Evolutionary conservation across 306 rosid genomes (phyloP).

Genomic region (Styphnolobium japonicum): DNA sequence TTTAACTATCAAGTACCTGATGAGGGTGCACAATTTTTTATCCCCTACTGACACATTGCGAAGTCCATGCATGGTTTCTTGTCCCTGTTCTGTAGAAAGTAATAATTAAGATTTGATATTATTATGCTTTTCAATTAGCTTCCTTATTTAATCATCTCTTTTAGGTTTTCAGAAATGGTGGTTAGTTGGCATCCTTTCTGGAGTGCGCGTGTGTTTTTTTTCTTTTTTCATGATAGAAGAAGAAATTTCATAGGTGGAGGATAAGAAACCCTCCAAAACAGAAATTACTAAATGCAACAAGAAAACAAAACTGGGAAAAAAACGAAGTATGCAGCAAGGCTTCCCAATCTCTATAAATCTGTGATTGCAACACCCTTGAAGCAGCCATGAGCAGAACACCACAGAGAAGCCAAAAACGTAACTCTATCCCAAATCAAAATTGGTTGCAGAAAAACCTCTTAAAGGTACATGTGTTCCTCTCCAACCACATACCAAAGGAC

Average conservation of each 20-base stretch:
- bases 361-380: background rate
- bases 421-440: too few relatives aligned
- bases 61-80: background rate
- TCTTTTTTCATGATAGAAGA: background rate
- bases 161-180: background rate
- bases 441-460: too few relatives aligned
- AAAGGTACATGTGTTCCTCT: too few relatives aligned
- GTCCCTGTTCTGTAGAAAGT: background rate
- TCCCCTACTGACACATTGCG: background rate
- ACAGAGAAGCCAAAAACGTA: too few relatives aligned
- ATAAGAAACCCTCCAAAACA: background rate
- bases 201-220: background rate
- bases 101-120: background rate
- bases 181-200: background rate
- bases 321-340: background rate
- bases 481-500: background rate
- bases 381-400: background rate
- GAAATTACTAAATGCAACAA: background rate
- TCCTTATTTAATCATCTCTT: background rate
- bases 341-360: background rate
- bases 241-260: background rate
- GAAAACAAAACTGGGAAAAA: background rate
- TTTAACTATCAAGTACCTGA: background rate
- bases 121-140: background rate
- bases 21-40: background rate